Percentiles rank a stretch among this genome's conserved stretches.
Conservation (phyloP, 352 stramenopile species). For the Phytopythium litorale region DNA sequence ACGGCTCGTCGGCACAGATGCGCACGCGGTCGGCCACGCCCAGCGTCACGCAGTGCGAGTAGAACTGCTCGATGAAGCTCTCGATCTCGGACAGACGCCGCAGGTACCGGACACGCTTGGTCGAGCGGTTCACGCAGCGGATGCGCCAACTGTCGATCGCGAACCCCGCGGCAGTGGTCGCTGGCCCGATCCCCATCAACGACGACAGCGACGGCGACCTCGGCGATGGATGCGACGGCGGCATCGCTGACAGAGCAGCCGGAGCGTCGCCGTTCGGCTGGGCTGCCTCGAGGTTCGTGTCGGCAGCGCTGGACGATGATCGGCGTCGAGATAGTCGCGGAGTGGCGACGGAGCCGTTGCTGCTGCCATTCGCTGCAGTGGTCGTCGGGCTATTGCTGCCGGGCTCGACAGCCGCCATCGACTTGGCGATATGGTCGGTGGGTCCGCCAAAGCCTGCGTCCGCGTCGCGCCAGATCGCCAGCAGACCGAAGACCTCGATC, state of each 20-base stretch:
- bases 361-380: neutral
- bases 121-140: conserved; percentile 50
- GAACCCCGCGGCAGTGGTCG: conserved; percentile 14
- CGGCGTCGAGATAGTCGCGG: conserved; percentile 8
- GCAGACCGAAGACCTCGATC: conserved; percentile 72
- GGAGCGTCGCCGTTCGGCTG: neutral
- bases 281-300: neutral
- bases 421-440: conserved; percentile 28
- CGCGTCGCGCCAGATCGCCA: conserved; percentile 63
- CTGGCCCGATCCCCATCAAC: conserved; percentile 3
- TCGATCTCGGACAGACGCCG: conserved; percentile 52
- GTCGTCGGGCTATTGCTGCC: neutral
- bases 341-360: conserved; percentile 15
- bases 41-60: conserved; percentile 56
- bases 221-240: conserved; percentile 7
- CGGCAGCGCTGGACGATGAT: conserved; percentile 16
- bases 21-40: conserved; percentile 59
- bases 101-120: conserved; percentile 58
- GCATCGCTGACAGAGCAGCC: neutral
- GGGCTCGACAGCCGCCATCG: neutral
- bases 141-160: conserved; percentile 69
- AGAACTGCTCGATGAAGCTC: conserved; percentile 56
- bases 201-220: neutral
- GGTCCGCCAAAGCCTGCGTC: conserved; percentile 56
- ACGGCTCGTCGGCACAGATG: conserved; percentile 70